Evolutionary conservation across 441 rosid species (phyloP).

Genomic region (Adansonia grandidieri): DNA sequence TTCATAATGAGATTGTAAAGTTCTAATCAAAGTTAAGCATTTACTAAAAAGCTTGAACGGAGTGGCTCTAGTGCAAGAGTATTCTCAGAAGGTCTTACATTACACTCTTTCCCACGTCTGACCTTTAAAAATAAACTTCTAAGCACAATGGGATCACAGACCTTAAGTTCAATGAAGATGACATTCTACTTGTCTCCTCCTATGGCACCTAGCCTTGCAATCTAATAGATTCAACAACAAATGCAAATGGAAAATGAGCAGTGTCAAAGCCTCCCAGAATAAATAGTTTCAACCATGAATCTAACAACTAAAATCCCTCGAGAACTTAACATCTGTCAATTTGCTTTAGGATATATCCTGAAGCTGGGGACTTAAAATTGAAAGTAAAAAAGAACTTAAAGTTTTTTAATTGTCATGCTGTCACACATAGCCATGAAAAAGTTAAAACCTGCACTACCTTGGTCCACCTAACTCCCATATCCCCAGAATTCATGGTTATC

Average conservation of each 20-base stretch:
- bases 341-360: constrained; percentile 15
- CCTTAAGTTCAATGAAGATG: neutral
- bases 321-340: neutral
- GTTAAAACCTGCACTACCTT: neutral
- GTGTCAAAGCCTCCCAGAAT: constrained; percentile 1
- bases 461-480: constrained; percentile 6
- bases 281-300: constrained; percentile 7
- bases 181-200: neutral
- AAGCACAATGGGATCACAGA: neutral
- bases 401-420: constrained; percentile 13
- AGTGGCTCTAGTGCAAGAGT: neutral
- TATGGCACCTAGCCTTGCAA: neutral
- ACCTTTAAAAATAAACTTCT: neutral
- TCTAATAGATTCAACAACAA: neutral
- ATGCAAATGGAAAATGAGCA: neutral
- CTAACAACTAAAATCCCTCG: constrained; percentile 17
- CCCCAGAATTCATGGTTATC: neutral
- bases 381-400: neutral
- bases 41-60: neutral
- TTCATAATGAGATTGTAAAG: neutral
- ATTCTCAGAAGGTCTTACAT: neutral
- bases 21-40: neutral
- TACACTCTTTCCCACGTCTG: neutral
- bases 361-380: neutral
- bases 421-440: neutral